Conservation (phyloP, 2,329 filamentous ascomycete genomes). For the Pestalotiopsis sp. region DNA sequence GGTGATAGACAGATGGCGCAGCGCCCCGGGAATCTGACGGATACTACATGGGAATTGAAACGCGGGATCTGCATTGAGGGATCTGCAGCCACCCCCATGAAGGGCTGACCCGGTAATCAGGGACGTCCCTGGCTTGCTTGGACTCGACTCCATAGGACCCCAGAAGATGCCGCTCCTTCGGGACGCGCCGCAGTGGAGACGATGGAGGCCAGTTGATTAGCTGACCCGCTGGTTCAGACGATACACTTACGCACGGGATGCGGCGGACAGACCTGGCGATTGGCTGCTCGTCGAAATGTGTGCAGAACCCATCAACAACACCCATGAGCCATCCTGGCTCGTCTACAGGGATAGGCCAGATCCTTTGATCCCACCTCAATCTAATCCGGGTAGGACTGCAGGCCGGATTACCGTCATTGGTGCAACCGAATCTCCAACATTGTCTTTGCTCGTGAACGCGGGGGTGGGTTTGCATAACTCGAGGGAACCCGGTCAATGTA, state of each 20-base stretch:
- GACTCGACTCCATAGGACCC: background rate
- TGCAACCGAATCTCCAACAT: background rate
- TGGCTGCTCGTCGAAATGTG: background rate
- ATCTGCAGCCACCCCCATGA: background rate
- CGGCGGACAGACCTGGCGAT: background rate
- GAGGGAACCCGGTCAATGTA: background rate
- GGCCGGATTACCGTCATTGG: background rate
- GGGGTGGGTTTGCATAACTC: background rate
- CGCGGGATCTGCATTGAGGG: background rate
- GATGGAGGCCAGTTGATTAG: background rate
- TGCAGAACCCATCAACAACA: background rate
- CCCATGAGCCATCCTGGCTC: background rate
- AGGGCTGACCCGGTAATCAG: constrained; percentile 1
- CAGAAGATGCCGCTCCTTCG: background rate
- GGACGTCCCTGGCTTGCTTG: background rate
- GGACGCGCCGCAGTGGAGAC: background rate
- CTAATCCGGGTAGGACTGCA: background rate
- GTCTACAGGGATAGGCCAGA: background rate
- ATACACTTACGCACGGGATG: background rate
- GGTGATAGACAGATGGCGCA: background rate
- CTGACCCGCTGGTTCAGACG: background rate
- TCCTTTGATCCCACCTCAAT: background rate
- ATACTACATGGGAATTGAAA: background rate
- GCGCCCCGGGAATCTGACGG: background rate
- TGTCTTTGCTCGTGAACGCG: background rate